phyloP scores from a whole-genome alignment of 2,329 filamentous ascomycete genomes.

The Mycocentrospora acerina region DNA sequence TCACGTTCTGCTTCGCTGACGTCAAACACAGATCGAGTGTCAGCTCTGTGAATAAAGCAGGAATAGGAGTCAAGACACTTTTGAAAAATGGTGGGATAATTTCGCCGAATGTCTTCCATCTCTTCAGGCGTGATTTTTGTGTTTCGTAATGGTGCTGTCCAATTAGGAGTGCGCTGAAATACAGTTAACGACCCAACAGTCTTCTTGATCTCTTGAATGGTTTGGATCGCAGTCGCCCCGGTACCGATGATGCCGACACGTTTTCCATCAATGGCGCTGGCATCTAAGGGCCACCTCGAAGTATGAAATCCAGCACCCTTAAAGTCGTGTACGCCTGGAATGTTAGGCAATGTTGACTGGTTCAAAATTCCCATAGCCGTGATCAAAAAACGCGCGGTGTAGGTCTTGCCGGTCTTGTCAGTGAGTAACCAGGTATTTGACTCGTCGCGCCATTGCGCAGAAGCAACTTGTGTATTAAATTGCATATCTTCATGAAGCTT shows the following conservation, averaged over 20 bases:
- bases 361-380: conserved; percentile 25
- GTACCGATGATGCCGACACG: conserved; percentile 48
- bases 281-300: conserved; percentile 9
- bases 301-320: conserved; percentile 16
- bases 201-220: conserved; percentile 36
- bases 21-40: conserved; percentile 14
- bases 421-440: conserved; percentile 21
- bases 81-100: conserved; percentile 18
- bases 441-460: conserved; percentile 14
- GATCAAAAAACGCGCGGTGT: conserved; percentile 18
- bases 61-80: conserved; percentile 16
- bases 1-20: conserved; percentile 14
- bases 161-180: conserved; percentile 18
- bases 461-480: conserved; percentile 19
- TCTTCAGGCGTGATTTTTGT: conserved; percentile 13
- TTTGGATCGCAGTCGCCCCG: conserved; percentile 47
- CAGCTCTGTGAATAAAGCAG: conserved; percentile 17
- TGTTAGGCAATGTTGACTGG: conserved; percentile 19
- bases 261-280: conserved; percentile 33
- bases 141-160: conserved; percentile 22
- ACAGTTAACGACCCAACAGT: conserved; percentile 10
- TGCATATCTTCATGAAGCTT: conserved; percentile 35
- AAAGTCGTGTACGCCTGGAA: conserved; percentile 21
- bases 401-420: conserved; percentile 13
- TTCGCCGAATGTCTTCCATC: conserved; percentile 15